Conservation (phyloP, 495 filamentous ascomycete species). For the Bacidia rubella region DNA sequence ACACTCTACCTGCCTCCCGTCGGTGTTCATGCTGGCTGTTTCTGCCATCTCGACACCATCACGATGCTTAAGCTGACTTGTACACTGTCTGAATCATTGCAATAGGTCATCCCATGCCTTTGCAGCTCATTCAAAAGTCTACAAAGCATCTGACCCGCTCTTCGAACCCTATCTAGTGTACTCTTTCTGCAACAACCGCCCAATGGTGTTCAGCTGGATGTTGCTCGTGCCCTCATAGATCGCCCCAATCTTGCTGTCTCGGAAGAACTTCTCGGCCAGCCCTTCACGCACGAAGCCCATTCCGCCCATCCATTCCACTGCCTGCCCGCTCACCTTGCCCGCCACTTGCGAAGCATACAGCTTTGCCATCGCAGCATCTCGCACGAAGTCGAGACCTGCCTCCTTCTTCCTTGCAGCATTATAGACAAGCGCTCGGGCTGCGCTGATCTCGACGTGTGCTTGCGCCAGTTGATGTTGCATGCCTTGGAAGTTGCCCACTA, state of each 20-base stretch:
- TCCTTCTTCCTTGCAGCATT: constrained; percentile 98
- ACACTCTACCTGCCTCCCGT: too few relatives aligned
- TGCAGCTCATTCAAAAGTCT: too few relatives aligned
- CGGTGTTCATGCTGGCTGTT: too few relatives aligned
- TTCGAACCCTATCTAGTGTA: constrained; percentile 52
- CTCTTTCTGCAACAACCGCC: constrained; percentile 81
- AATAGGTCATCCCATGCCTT: too few relatives aligned
- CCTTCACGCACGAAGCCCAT: constrained; percentile 96
- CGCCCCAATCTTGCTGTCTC: constrained; percentile 96
- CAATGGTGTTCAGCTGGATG: constrained; percentile 83
- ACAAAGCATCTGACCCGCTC: too few relatives aligned
- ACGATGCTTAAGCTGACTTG: too few relatives aligned
- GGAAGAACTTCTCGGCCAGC: constrained; percentile 94
- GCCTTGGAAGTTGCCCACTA: constrained; percentile 91
- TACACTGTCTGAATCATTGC: too few relatives aligned
- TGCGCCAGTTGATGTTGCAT: constrained; percentile 99
- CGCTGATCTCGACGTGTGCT: constrained; percentile 83
- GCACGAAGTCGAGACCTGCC: constrained; percentile 85
- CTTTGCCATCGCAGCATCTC: constrained; percentile 97
- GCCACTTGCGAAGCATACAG: constrained; percentile 89
- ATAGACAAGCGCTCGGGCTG: constrained; percentile 84
- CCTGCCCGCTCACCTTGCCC: constrained; percentile 68
- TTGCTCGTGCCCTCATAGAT: constrained; percentile 95
- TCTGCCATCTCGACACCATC: too few relatives aligned
- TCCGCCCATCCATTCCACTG: constrained; percentile 98